These are phyloP conservation scores for Phaeosphaeriaceae sp. DNA, from an alignment of 2,329 filamentous ascomycete species.

Conservation along the genomic window DNA sequence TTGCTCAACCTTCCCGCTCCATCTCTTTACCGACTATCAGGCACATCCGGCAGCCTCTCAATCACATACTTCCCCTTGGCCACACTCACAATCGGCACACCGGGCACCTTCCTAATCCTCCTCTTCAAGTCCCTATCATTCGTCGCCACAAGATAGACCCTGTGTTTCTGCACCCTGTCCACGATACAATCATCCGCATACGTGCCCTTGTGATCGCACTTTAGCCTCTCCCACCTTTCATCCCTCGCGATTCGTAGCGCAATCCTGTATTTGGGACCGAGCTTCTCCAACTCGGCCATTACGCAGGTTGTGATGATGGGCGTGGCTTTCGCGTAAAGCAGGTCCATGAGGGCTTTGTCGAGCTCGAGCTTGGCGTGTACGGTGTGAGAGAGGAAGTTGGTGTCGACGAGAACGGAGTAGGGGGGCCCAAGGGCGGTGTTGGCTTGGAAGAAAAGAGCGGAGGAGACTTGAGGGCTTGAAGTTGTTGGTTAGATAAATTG, in stretches of 20 bases:
- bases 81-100: slow-evolving; percentile 79
- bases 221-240: slow-evolving; percentile 82
- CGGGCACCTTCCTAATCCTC: slow-evolving; percentile 81
- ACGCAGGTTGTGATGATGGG: slow-evolving; percentile 81
- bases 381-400: slow-evolving; percentile 66
- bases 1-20: too few species aligned
- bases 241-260: slow-evolving; percentile 87
- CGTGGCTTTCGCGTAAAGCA: slow-evolving; percentile 87
- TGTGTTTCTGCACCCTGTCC: slow-evolving; percentile 53
- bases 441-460: slow-evolving; percentile 56
- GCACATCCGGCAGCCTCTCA: slow-evolving; percentile 86
- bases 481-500: slow-evolving; percentile 7
- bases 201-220: slow-evolving; percentile 88
- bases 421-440: slow-evolving; percentile 87
- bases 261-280: slow-evolving; percentile 84
- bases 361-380: slow-evolving; percentile 90
- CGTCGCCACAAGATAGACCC: slow-evolving; percentile 54
- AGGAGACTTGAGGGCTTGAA: slow-evolving; percentile 75
- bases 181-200: slow-evolving; percentile 76
- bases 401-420: slow-evolving; percentile 70
- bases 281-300: slow-evolving; percentile 86
- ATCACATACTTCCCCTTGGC: slow-evolving; percentile 92
- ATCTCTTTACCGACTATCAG: slow-evolving; percentile 60
- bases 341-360: slow-evolving; percentile 90
- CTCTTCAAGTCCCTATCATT: slow-evolving; percentile 72